A percentile compares a stretch with the other conserved stretches of the same genome.
Conservation (phyloP, 75 land plant species). For the Picea sitchensis region DNA sequence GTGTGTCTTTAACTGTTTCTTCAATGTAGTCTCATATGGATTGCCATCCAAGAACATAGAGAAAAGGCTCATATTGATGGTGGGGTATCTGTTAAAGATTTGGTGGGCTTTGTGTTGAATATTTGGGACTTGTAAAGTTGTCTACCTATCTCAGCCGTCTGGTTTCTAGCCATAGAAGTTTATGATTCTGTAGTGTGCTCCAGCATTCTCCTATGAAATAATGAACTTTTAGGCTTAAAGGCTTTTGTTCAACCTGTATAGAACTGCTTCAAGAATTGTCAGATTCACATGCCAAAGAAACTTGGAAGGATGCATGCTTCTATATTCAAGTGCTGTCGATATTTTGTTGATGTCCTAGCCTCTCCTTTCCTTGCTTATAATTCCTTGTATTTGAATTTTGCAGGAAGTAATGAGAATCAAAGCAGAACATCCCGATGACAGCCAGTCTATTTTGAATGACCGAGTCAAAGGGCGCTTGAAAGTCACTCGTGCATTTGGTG, state of each 20-base stretch:
- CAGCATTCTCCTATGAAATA: background rate
- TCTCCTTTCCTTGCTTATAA: background rate
- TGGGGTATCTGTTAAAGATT: background rate
- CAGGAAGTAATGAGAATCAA: constrained; percentile 82
- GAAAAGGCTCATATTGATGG: background rate
- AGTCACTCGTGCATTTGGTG: constrained; percentile 97
- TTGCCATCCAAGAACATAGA: background rate
- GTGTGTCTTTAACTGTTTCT: background rate
- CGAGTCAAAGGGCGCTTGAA: constrained; percentile 85
- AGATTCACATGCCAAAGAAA: background rate
- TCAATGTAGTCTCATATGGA: background rate
- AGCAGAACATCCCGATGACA: constrained; percentile 71
- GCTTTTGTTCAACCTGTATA: background rate
- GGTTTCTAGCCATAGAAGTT: background rate
- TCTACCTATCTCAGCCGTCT: background rate
- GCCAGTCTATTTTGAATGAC: constrained; percentile 56
- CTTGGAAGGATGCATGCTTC: background rate
- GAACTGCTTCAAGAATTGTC: background rate
- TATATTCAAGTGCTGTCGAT: background rate
- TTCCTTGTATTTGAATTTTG: constrained; percentile 11
- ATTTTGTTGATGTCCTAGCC: background rate
- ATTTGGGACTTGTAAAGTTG: background rate
- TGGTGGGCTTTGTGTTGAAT: background rate
- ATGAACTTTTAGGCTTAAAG: background rate
- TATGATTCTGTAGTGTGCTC: background rate